Evolutionary conservation across 2,329 filamentous ascomycete genomes (phyloP), one percentile per base, ranked within the genome.

Genomic region (Cladosporium colombiae): DNA sequence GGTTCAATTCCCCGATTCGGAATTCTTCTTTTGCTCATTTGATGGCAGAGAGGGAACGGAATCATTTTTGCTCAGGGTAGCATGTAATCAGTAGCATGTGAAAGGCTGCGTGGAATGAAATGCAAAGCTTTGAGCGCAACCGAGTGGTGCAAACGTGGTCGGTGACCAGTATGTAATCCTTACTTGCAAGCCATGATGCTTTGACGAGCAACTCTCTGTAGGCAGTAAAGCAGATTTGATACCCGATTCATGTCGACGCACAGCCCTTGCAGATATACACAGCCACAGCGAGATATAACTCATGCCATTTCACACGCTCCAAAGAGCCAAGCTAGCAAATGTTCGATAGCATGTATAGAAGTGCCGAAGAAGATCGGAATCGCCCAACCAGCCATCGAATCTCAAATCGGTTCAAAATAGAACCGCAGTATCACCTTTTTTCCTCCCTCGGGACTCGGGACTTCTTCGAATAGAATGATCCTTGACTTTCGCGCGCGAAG

Each of bases 1-100:
- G 55, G 55, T 57, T 57, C 55, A 57, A 57, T 57, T 57, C 55
- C 55, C 55, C 55, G 55, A 37, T 37, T 57, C 55, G 55, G 55
- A 57, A 57, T 37, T 57, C 10, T 13, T 57, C 33, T 57, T 57
- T 57, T 35, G 31, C 21, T 40, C 16, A 16, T 55, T 46, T 4
- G n/a, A 13, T 23, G n/a, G n/a, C 23, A 1, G 3, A 11, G 23
- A 21, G 40, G 5, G n/a, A 13, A 4, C 13, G 40, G 3, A 13
- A 11, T 5, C 10, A 10, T 21, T 46, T 46, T 46, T 46, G 40
- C 40, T 21, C 8, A 7, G 5, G 1, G 2, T 13, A 21, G n/a
- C 40, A 23, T 21, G 40, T n/a, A 44, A 10, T 1, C 1, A 21
- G 37, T 44, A 44, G n/a, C 40, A 11, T 1, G 40, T 3, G 10